A percentile compares a stretch with the other conserved stretches of the same genome.
These are phyloP conservation scores for Suillus discolor DNA, from an alignment of 768 basidiomycete genomes.

Conservation along the genomic window DNA sequence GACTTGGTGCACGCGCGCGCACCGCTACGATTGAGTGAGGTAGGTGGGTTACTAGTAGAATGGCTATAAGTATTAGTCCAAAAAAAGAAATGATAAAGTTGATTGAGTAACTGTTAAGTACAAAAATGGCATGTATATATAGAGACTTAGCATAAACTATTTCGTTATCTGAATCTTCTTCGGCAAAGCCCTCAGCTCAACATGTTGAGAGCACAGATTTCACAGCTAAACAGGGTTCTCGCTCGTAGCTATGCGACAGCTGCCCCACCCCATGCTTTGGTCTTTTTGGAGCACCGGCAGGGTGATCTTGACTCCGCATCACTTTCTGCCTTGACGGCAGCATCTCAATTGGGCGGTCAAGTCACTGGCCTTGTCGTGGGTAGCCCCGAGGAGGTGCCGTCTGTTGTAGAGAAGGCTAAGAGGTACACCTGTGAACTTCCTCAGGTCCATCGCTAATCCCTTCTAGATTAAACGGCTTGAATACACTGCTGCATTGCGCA, in stretches of 20 bases:
- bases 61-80: too few species aligned
- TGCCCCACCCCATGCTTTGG: conserved; percentile 65
- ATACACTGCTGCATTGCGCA: conserved; percentile 66
- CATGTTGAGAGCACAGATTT: conserved; percentile 6
- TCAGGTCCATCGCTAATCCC: neutral
- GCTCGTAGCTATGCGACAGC: conserved; percentile 51
- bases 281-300: conserved; percentile 81
- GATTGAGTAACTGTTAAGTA: too few species aligned
- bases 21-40: too few species aligned
- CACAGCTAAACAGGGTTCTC: conserved; percentile 30
- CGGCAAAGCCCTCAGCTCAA: neutral
- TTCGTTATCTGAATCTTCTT: neutral
- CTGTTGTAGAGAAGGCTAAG: conserved; percentile 75
- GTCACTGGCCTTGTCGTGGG: conserved; percentile 78
- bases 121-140: too few species aligned
- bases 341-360: conserved; percentile 68
- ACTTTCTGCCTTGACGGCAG: conserved; percentile 91
- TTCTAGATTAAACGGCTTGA: conserved; percentile 67
- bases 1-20: too few species aligned
- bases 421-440: conserved; percentile 50
- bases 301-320: conserved; percentile 81
- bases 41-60: too few species aligned
- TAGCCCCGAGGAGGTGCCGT: conserved; percentile 62
- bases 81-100: too few species aligned
- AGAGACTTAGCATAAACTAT: neutral